Evolutionary conservation across 768 basidiomycete species (phyloP).

Genomic region (Termitomyces sp.): DNA sequence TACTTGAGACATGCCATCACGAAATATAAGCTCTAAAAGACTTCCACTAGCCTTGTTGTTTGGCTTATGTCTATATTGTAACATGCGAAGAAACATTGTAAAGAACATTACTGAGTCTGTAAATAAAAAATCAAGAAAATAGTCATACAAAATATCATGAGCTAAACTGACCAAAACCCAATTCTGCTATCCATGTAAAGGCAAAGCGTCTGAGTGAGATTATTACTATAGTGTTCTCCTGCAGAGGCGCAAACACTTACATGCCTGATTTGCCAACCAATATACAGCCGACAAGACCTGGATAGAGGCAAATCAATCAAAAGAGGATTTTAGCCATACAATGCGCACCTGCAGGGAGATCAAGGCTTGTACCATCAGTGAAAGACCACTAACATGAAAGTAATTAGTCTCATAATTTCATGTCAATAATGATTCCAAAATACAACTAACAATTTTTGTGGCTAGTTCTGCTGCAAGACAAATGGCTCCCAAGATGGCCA

Average conservation of each 20-base stretch:
- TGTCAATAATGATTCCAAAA: background rate
- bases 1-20: slow-evolving; percentile 21
- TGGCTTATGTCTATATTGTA: slow-evolving; percentile 12
- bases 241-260: slow-evolving; percentile 5
- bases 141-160: background rate
- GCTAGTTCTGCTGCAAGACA: slow-evolving; percentile 12
- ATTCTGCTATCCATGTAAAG: slow-evolving; percentile 31
- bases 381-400: slow-evolving; percentile 26
- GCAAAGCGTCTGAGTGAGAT: slow-evolving; percentile 23
- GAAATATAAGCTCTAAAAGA: slow-evolving; percentile 24
- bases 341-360: slow-evolving; percentile 22
- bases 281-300: slow-evolving; percentile 31
- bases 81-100: slow-evolving; percentile 23
- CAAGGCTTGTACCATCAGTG: slow-evolving; percentile 26
- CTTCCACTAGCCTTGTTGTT: slow-evolving; percentile 14
- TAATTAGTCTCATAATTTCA: background rate
- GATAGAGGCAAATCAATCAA: background rate
- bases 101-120: slow-evolving; percentile 27
- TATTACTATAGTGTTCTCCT: background rate
- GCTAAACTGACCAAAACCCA: slow-evolving; percentile 24
- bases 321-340: background rate
- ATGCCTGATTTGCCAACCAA: slow-evolving; percentile 20
- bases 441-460: slow-evolving; percentile 27
- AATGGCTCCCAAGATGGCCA: slow-evolving; percentile 8
- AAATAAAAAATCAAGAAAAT: background rate